These are phyloP conservation scores for Globisporangium camurandrum DNA, from an alignment of 352 stramenopile species.

Conservation along the genomic window DNA sequence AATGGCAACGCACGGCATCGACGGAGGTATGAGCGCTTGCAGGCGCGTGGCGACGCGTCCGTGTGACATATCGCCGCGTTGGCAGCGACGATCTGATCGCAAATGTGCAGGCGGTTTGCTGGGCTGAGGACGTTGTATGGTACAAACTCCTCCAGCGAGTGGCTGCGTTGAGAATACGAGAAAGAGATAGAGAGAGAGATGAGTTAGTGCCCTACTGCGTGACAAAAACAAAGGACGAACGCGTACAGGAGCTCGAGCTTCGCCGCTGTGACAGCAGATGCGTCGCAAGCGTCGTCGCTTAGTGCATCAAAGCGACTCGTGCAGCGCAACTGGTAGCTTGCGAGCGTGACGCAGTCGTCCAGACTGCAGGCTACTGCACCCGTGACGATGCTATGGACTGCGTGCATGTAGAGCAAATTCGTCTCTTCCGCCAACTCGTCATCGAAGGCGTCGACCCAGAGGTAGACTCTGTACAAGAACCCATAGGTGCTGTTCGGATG, in stretches of 20 bases:
- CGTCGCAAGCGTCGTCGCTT: no score
- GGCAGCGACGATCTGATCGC: constrained; percentile 26
- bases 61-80: constrained; percentile 23
- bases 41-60: constrained; percentile 27
- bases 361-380: constrained; percentile 44
- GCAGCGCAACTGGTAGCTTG: constrained; percentile 61
- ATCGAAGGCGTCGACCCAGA: constrained; percentile 61
- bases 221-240: constrained; percentile 12
- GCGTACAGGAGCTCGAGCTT: constrained; percentile 3
- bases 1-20: constrained; percentile 51
- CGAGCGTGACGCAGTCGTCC: constrained; percentile 47
- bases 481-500: constrained; percentile 12
- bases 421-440: constrained; percentile 52
- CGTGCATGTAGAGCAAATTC: constrained; percentile 63
- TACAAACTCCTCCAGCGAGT: constrained; percentile 24
- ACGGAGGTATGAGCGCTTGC: constrained; percentile 49
- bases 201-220: no score
- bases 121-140: constrained; percentile 28
- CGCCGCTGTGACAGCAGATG: constrained; percentile 1
- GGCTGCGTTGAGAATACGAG: constrained; percentile 3
- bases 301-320: no score
- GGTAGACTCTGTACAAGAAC: constrained; percentile 64
- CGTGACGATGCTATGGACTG: constrained; percentile 56
- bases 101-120: constrained; percentile 30
- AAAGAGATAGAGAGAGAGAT: not conserved